Evolutionary conservation across 139 green algal genomes (phyloP).

Genomic region (Dunaliella primolecta): DNA sequence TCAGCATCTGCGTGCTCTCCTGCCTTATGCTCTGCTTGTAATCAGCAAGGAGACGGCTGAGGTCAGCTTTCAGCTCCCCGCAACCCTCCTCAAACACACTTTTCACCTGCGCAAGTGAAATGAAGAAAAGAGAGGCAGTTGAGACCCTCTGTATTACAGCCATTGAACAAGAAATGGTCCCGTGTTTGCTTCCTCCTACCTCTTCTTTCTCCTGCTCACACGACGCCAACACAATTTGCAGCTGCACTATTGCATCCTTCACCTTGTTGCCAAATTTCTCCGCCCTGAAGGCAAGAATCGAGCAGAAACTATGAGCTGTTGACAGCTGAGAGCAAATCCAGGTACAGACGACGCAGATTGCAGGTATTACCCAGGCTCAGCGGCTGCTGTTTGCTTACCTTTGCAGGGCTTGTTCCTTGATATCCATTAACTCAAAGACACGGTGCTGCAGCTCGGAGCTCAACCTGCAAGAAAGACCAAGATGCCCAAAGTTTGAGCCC

Average conservation of each 20-base stretch:
- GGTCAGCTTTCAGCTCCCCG: not conserved
- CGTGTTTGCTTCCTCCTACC: too few relatives aligned
- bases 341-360: too few relatives aligned
- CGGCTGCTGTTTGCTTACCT: too few relatives aligned
- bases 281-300: not conserved
- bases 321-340: not conserved
- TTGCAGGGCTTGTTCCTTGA: not conserved
- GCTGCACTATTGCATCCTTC: not conserved
- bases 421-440: not conserved
- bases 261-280: not conserved
- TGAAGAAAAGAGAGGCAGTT: too few relatives aligned
- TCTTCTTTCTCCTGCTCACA: not conserved
- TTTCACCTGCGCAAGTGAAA: slow-evolving; percentile 2
- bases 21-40: not conserved
- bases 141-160: too few relatives aligned
- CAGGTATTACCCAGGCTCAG: too few relatives aligned
- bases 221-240: not conserved
- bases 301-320: too few relatives aligned
- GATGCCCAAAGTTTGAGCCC: too few relatives aligned
- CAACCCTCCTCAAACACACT: not conserved
- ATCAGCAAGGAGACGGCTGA: not conserved
- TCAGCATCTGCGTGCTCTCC: not conserved
- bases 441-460: not conserved
- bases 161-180: too few relatives aligned
- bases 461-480: not conserved